Evolutionary conservation across 768 basidiomycete species (phyloP), one percentile per base, ranked within the genome.

Genomic region (Amanita subjunquillea): DNA sequence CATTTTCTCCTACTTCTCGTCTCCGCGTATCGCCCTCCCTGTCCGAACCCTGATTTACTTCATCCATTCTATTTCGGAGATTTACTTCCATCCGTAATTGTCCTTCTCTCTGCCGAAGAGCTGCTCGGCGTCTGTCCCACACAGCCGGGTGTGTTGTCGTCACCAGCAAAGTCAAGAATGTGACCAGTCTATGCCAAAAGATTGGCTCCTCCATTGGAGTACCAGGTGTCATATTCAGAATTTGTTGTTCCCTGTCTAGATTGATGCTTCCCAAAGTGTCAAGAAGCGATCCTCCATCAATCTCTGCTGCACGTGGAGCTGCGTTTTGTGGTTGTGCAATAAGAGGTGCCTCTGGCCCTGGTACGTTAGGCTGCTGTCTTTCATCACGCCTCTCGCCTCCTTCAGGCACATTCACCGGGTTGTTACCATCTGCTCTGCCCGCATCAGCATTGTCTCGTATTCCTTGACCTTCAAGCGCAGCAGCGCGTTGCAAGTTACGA

Each of bases 71-170:
- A 50, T 71, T 67, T 23, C 72, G 66, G 50, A 69, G 65, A 55
- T 76, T 77, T 54, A 78, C 79, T 64, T 88, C 86, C 29, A 80
- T 83, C 56, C 85, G 72, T 34, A 89, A 62, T 41, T 75, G 72
- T 6, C 83, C 80, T 68, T 89, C 87, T 48, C 87, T 67, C 54
- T 70, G 72, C 57, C 78, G 69, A 59, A 89, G 73, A 12, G 73
- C 75, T 20, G 62, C 67, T 46, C 85, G 70, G 59, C 87, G 72
- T 55, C 79, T 75, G 60, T 87, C 81, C 79, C 86, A 87, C 38
- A 86, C 71, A 37, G 85, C 86, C 4, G 87, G 87, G 61, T 87
- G 81, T 34, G 85, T 62, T 13, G 85, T 87, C 30, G 77, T 68
- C 27, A 81, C 34, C 39, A 87, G 66, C 32, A 89, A 65, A 29